These are phyloP conservation scores for Venturia effusa DNA, from an alignment of 2,329 filamentous ascomycete genomes.

Conservation along the genomic window DNA sequence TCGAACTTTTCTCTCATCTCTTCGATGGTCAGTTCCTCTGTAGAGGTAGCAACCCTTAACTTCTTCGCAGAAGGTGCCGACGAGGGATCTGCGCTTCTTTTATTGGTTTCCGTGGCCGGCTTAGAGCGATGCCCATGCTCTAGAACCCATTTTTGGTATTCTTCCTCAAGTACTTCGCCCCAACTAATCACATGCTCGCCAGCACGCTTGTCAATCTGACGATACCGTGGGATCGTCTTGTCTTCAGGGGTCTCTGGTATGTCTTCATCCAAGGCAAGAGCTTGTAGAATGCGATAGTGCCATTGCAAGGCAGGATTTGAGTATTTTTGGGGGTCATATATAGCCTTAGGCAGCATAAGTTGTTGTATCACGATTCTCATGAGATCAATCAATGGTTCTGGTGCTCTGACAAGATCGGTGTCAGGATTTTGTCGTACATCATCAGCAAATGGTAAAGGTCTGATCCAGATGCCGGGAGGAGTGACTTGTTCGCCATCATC, in stretches of 20 bases:
- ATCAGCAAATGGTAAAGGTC: slow-evolving; percentile 79
- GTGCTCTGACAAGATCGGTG: slow-evolving; percentile 43
- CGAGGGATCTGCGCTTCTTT: slow-evolving; percentile 27
- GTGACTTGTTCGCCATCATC: slow-evolving; percentile 56
- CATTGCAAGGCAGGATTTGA: slow-evolving; percentile 90
- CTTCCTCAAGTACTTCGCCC: slow-evolving; percentile 55
- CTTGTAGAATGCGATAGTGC: slow-evolving; percentile 93
- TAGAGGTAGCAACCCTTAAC: slow-evolving; percentile 27
- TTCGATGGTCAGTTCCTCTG: slow-evolving; percentile 20
- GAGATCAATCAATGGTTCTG: slow-evolving; percentile 62
- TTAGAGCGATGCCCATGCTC: slow-evolving; percentile 29
- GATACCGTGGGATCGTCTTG: slow-evolving; percentile 72
- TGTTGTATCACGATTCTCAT: slow-evolving; percentile 81
- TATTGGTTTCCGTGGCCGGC: slow-evolving; percentile 31
- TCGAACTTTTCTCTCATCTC: slow-evolving; percentile 34
- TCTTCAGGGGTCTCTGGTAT: slow-evolving; percentile 65
- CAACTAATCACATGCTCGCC: slow-evolving; percentile 71
- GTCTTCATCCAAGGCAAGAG: slow-evolving; percentile 84
- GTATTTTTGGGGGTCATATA: slow-evolving; percentile 77
- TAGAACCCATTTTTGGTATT: slow-evolving; percentile 35
- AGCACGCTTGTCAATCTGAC: slow-evolving; percentile 80
- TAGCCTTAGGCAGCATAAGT: slow-evolving; percentile 73
- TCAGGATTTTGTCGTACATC: slow-evolving; percentile 71
- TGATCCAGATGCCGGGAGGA: slow-evolving; percentile 79
- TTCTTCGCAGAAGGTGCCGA: slow-evolving; percentile 29